Evolutionary conservation across 1,139 yeast species (phyloP), one percentile per base, ranked within the genome.

Genomic region (Trichomonascaceae sp.): DNA sequence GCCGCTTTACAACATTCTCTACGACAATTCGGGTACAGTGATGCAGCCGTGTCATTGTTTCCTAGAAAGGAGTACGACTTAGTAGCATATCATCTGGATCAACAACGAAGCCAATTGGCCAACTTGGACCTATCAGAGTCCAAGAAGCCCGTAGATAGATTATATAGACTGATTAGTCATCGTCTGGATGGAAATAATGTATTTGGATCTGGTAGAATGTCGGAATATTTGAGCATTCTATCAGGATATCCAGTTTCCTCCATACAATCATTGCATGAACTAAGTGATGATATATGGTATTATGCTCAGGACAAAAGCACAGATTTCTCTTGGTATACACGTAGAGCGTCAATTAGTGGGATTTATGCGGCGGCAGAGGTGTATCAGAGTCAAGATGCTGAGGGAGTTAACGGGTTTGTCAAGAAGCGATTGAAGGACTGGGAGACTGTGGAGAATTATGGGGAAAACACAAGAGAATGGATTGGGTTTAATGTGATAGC

Each of bases 281-380:
- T 91, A 53, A 78, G 90, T 17, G 97, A 93, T 69, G 98, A 93
- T 66, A 77, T 93, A 59, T 81, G 89, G 52, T 89, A 73, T 69
- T 82, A 82, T 62, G 83, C 96, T 0, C 95, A 91, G 2, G 97
- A 91, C 66, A 71, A 76, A 53, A 82, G 95, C n/a, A 81, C 85
- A 57, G 96, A 89, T 68, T 84, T 87, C 68, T 85, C 88, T 2
- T 93, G 99, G 99, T 93, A 93, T 68, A 75, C 95, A n/a, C 87
- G 90, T 66, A 76, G 98, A 60, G 73, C 84, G 27, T 79, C 87
- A 5, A 68, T 91, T 30, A 78, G 89, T 18, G 76, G 86, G 0
- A 79, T 87, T 3, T 89, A 87, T 66, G 86, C 87, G 1, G 77
- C 85, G 39, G 66, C 72, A 1, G 97, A 93, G 67, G 72, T 89